A percentile compares a stretch with the other conserved stretches of the same genome.
phyloP scores from a whole-genome alignment of 2,329 filamentous ascomycete genomes.

The Chalaropsis ovoidea region DNA sequence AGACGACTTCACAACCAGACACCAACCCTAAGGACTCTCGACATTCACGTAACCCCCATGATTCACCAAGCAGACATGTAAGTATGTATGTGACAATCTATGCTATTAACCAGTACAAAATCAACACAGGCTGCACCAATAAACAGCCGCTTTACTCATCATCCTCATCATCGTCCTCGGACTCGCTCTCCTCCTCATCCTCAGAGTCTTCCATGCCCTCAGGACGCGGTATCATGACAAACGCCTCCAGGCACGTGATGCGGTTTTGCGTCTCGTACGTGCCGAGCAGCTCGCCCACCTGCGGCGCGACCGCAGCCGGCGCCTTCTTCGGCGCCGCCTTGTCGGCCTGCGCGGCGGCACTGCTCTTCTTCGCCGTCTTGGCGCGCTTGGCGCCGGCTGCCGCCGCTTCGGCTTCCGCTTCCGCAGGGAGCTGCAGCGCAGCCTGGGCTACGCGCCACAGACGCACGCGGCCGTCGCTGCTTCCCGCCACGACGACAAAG shows the following conservation, averaged over 20 bases:
- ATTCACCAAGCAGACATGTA: too few relatives aligned
- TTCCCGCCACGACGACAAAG: slow-evolving; percentile 57
- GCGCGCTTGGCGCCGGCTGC: slow-evolving; percentile 26
- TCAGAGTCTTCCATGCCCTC: slow-evolving; percentile 49
- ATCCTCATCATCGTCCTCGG: slow-evolving; percentile 22
- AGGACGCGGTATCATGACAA: slow-evolving; percentile 66
- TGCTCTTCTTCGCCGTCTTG: slow-evolving; percentile 26
- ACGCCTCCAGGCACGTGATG: slow-evolving; percentile 79
- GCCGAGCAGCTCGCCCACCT: slow-evolving; percentile 57
- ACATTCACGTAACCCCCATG: too few relatives aligned
- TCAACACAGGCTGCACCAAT: too few relatives aligned
- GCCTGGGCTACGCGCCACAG: slow-evolving; percentile 55
- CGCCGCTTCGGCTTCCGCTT: slow-evolving; percentile 29
- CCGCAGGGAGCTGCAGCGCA: slow-evolving; percentile 29
- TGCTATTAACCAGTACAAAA: too few relatives aligned
- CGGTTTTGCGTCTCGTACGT: slow-evolving; percentile 77
- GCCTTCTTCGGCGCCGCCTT: slow-evolving; percentile 31
- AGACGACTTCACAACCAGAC: too few relatives aligned
- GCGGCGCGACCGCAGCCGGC: background rate
- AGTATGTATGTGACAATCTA: too few relatives aligned
- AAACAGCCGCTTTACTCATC: too few relatives aligned
- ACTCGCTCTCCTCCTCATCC: slow-evolving; percentile 35
- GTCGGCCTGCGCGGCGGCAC: background rate
- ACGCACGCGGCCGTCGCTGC: slow-evolving; percentile 78
- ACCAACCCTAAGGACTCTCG: too few relatives aligned